Conservation (phyloP, 768 basidiomycete genomes). For the Boletus pseudo-olivaceus region DNA sequence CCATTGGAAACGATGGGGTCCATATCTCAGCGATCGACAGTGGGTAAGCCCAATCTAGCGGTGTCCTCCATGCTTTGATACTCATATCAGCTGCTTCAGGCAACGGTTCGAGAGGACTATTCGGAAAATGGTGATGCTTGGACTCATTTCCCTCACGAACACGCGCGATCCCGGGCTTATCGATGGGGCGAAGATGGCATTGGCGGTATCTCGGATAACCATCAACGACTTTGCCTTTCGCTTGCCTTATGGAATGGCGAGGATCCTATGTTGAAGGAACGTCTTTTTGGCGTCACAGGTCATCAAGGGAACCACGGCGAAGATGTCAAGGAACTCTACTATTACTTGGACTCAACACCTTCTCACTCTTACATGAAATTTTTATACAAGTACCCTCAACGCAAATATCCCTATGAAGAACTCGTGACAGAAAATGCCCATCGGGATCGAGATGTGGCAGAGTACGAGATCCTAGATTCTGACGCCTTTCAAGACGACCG, state of each 20-base stretch:
- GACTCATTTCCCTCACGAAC: conserved; percentile 93
- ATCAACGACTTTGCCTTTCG: conserved; percentile 87
- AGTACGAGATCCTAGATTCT: conserved; percentile 93
- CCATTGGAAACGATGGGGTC: conserved; percentile 99
- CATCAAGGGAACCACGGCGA: conserved; percentile 99
- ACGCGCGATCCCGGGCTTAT: conserved; percentile 90
- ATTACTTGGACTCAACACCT: conserved; percentile 97
- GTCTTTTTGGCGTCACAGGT: conserved; percentile 93
- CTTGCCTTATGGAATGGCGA: conserved; percentile 93
- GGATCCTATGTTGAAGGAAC: conserved; percentile 94
- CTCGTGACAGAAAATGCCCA: conserved; percentile 82
- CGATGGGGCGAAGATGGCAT: conserved; percentile 99
- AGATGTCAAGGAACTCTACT: conserved; percentile 98
- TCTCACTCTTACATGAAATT: conserved; percentile 99
- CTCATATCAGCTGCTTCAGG: conserved; percentile 45
- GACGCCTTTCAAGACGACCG: conserved; percentile 87
- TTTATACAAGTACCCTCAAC: conserved; percentile 97
- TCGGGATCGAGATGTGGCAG: conserved; percentile 78
- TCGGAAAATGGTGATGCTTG: conserved; percentile 95
- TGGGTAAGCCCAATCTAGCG: conserved; percentile 62
- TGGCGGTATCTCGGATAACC: conserved; percentile 96
- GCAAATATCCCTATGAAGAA: conserved; percentile 89
- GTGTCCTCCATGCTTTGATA: neutral
- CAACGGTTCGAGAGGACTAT: conserved; percentile 98
- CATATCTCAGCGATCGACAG: conserved; percentile 95